Conservation (phyloP, 768 basidiomycete species). For the Royoungia palumana region DNA sequence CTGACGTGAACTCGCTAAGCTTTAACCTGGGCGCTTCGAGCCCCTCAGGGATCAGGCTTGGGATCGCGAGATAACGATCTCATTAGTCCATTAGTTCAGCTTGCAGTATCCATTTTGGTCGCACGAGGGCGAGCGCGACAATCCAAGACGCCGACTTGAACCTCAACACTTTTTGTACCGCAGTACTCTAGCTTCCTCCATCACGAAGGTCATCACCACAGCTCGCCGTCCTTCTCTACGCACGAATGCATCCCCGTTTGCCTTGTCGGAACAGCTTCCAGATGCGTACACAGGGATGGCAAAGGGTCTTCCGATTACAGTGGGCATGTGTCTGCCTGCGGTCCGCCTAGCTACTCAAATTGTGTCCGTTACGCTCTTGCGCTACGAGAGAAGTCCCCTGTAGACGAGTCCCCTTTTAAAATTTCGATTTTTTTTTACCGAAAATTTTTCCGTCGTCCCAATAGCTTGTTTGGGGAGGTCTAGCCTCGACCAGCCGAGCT, state of each 20-base stretch:
- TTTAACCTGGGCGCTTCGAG: conserved; percentile 12
- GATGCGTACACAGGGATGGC: conserved; percentile 20
- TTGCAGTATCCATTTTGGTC: conserved; percentile 8
- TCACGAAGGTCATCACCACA: conserved; percentile 20
- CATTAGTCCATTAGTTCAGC: background rate
- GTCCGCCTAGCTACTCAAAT: conserved; percentile 23
- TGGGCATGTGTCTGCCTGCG: conserved; percentile 30
- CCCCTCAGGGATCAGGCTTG: conserved; percentile 5
- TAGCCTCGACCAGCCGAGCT: background rate
- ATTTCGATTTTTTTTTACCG: conserved; percentile 13
- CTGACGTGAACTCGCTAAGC: conserved; percentile 25
- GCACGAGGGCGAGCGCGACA: conserved; percentile 17
- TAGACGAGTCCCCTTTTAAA: conserved; percentile 7
- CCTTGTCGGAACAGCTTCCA: conserved; percentile 17
- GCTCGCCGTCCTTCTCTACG: conserved; percentile 15
- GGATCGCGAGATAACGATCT: conserved; percentile 34
- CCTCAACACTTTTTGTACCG: background rate
- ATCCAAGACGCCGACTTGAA: conserved; percentile 22
- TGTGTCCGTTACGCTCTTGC: conserved; percentile 23
- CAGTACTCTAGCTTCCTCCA: conserved; percentile 8
- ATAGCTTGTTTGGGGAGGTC: conserved; percentile 6
- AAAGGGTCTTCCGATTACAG: conserved; percentile 22
- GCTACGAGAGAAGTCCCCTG: conserved; percentile 20
- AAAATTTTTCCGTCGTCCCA: conserved; percentile 3
- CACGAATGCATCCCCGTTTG: conserved; percentile 8